These are phyloP conservation scores for Cryphonectria japonica DNA, from an alignment of 2,329 filamentous ascomycete genomes.

Conservation along the genomic window DNA sequence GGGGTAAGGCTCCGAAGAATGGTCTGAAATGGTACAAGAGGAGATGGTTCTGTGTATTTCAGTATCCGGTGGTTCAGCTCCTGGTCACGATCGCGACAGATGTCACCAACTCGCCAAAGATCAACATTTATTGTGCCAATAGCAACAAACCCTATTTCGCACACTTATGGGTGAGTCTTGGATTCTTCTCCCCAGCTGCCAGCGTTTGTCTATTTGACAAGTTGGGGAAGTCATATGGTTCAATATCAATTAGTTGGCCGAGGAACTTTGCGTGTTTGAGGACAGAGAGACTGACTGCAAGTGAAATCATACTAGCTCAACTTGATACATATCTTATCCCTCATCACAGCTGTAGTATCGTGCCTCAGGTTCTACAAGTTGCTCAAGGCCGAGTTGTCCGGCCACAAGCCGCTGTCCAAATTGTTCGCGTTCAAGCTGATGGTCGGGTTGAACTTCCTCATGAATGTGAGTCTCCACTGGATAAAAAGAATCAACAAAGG, in stretches of 20 bases:
- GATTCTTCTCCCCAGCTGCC: neutral
- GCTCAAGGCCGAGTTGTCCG: conserved; percentile 35
- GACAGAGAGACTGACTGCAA: neutral
- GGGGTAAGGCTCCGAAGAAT: conserved; percentile 31
- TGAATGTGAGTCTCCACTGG: conserved; percentile 33
- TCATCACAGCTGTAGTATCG: conserved; percentile 34
- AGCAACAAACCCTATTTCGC: conserved; percentile 36
- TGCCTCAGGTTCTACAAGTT: conserved; percentile 37
- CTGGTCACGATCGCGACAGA: conserved; percentile 47
- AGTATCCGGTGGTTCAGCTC: conserved; percentile 44
- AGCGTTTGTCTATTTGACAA: neutral
- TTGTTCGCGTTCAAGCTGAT: conserved; percentile 42
- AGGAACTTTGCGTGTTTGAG: neutral
- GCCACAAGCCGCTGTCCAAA: conserved; percentile 38
- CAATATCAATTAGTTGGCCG: neutral
- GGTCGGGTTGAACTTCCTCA: conserved; percentile 37
- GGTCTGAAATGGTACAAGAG: conserved; percentile 41
- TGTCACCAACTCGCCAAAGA: conserved; percentile 35
- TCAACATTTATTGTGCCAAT: conserved; percentile 38
- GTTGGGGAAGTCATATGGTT: neutral
- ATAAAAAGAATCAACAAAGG: neutral
- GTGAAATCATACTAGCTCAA: conserved; percentile 30
- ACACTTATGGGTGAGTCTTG: conserved; percentile 36
- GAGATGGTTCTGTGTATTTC: conserved; percentile 44
- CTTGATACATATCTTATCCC: conserved; percentile 35